A percentile compares a stretch with the other conserved stretches of the same genome.
phyloP scores from a whole-genome alignment of 2,329 filamentous ascomycete species.

The Diaporthe sp. region DNA sequence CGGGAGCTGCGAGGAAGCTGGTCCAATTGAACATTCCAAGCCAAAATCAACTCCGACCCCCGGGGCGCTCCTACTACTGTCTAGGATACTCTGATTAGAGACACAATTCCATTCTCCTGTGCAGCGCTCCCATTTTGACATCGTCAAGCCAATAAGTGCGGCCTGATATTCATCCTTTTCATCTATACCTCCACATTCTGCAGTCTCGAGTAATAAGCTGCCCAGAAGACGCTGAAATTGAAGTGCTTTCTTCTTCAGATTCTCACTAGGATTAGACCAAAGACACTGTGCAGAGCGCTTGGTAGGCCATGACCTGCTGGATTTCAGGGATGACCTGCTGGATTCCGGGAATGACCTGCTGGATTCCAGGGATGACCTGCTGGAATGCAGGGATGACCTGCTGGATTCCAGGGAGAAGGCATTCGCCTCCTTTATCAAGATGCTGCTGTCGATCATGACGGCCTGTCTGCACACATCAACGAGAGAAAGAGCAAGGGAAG shows the following conservation, averaged over 20 bases:
- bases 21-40: background rate
- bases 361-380: background rate
- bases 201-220: background rate
- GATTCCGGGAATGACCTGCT: background rate
- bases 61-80: background rate
- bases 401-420: too few species aligned
- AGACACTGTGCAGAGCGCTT: background rate
- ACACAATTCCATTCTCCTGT: background rate
- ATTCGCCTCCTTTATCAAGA: too few species aligned
- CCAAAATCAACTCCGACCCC: background rate
- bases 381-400: background rate
- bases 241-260: too few species aligned
- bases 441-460: background rate
- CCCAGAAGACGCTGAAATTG: background rate
- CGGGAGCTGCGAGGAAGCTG: background rate
- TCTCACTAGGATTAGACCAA: background rate
- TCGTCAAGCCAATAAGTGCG: background rate
- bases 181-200: background rate
- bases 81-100: background rate
- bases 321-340: background rate
- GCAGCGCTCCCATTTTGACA: accelerated
- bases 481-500: background rate
- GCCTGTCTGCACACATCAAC: background rate
- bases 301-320: background rate
- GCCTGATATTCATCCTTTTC: background rate